Conservation (phyloP, 345 rosid species). For the Lagerstroemia speciosa region DNA sequence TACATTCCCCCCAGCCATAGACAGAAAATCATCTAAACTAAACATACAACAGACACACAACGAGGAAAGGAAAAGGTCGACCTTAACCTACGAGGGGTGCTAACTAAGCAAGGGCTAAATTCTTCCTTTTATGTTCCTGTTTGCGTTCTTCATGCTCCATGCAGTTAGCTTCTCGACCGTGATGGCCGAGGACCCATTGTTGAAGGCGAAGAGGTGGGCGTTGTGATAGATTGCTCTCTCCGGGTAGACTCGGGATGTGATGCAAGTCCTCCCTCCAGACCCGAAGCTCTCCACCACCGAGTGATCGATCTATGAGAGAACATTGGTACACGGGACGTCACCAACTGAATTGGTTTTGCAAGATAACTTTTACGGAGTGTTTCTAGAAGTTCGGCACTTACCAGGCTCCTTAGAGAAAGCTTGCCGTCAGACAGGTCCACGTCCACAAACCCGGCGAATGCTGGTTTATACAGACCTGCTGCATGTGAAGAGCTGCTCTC, state of each 20-base stretch:
- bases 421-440: conserved; percentile 43
- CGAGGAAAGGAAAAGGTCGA: background rate
- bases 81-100: background rate
- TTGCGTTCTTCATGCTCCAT: conserved; percentile 70
- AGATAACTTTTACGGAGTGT: background rate
- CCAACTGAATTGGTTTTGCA: background rate
- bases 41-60: too few species aligned
- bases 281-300: conserved; percentile 78
- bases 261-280: conserved; percentile 55
- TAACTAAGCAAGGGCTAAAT: background rate
- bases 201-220: conserved; percentile 64
- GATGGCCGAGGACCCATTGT: conserved; percentile 51
- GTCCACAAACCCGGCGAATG: conserved; percentile 73
- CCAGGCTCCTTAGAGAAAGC: conserved; percentile 70
- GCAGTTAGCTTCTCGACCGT: conserved; percentile 49
- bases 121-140: conserved; percentile 14
- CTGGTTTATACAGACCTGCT: conserved; percentile 41
- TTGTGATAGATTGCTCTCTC: conserved; percentile 28
- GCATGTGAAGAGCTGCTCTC: conserved; percentile 53
- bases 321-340: background rate
- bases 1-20: background rate
- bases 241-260: conserved; percentile 76
- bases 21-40: background rate
- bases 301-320: conserved; percentile 44
- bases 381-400: background rate